Conservation (phyloP, 345 rosid species). For the Eucalyptus sideroxylon region DNA sequence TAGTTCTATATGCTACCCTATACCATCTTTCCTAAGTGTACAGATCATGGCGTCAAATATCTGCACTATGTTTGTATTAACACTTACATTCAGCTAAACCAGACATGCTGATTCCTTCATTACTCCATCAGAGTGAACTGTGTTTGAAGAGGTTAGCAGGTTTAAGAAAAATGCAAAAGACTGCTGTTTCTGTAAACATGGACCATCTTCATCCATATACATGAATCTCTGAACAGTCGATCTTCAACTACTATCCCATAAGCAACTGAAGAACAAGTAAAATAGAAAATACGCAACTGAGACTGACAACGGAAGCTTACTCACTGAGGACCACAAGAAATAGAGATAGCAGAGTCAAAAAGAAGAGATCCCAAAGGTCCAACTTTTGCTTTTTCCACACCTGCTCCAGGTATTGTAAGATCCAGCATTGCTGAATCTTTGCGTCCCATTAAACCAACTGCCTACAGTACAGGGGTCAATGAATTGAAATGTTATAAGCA, state of each 20-base stretch:
- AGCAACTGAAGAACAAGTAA: not conserved
- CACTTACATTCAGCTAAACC: not conserved
- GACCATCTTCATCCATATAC: not conserved
- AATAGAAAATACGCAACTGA: not conserved
- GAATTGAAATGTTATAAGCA: not conserved
- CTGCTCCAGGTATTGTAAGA: slow-evolving; percentile 44
- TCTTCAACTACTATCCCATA: not conserved
- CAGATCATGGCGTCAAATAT: not conserved
- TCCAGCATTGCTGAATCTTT: slow-evolving; percentile 58
- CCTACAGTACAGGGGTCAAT: slow-evolving; percentile 25
- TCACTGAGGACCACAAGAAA: slow-evolving; percentile 65
- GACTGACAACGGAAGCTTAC: slow-evolving; percentile 19
- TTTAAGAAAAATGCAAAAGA: not conserved
- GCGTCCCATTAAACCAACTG: slow-evolving; percentile 37
- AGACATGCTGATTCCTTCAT: not conserved
- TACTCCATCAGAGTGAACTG: not conserved
- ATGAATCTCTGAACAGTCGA: not conserved
- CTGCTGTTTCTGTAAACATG: not conserved
- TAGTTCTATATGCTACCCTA: not conserved
- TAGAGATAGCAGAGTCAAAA: slow-evolving; percentile 82
- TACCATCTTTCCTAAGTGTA: not conserved
- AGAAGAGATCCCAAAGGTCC: slow-evolving; percentile 77
- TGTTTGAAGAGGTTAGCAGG: not conserved
- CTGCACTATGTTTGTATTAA: not conserved
- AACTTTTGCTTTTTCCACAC: slow-evolving; percentile 76